Base-by-base conservation (phyloP, 2,329 filamentous ascomycete genomes). In the Neospermospora avenae region DNA sequence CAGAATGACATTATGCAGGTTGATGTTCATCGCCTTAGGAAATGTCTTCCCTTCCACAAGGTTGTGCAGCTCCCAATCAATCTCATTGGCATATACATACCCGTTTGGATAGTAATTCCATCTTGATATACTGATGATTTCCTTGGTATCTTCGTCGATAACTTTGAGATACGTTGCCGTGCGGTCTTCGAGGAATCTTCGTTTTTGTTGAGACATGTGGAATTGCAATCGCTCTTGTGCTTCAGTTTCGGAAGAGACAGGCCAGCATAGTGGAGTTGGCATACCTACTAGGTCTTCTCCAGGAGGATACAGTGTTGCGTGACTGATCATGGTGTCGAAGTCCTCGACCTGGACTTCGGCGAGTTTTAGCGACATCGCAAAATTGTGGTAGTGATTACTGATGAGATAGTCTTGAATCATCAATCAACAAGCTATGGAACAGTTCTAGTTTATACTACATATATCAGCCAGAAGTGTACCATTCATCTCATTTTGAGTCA, bases 101-200 rank as follows among this genome's bases (percentile, higher is more conserved):
- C 65, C 64, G 7, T 60, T 45, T 6, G 62, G 57, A 37, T 66
- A 67, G 24, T 55, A 66, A 28, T 66, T 63, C 65, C 64, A 67
- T 22, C 64, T 58, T 20, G 65, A 64, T 44, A 65, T 63, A 48
- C 64, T 64, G 10, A 65, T 22, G 34, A 66, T 66, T 3, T 53
- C 54, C 1, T 51, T 41, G 8, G 46, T 57, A 14, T 56, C 39
- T 8, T 55, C 52, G 16, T 64, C 63, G 41, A 67, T 44, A 25
- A 67, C 60, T 18, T 67, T 67, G 52, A 67, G 45, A 48, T 62
- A 67, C 7, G 55, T 55, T 35, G 55, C 59, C 16, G 60, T 58
- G 6, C 52, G 58, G 34, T 67, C 65, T 24, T 45, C 59, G 5
- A 60, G 44, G 53, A 63, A 62, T 18, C 65, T 56, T 6, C 34